Evolutionary conservation across 306 rosid genomes (phyloP), one percentile per base, ranked within the genome.

Genomic region (Canavalia ensiformis): DNA sequence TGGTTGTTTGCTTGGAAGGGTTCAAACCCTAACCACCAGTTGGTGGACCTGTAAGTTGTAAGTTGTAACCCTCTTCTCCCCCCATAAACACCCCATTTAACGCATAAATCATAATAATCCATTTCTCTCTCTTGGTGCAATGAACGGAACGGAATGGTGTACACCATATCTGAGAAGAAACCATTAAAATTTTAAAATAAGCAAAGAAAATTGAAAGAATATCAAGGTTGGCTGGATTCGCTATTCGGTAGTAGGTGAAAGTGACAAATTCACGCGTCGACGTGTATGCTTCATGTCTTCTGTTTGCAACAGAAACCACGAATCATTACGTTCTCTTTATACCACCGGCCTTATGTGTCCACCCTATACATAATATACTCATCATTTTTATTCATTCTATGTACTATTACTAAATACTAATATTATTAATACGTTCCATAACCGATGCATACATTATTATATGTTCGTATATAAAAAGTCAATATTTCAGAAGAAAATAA

Each of bases 11-110:
- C 92, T 91, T 91, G 83, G 86, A 83, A 83, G 85, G 87, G 89
- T 84, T 90, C 84, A 82, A 85, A 85, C 72, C 88, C 83, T 85
- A 91, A 91, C 98, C 80, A 92, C 97, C 92, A 91, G 94, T 91
- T 83, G 97, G 96, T 92, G 82, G 90, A 92, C 89, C 93, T 86
- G 82, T 85, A 88, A 83, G 87, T 74, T 86, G 82, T 85, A 88
- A 83, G 87, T 74, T 72, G 83, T 80, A 74, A 84, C 68, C 81
- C 73, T 86, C 83, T 84, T 86, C 83, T 84, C 81, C 56, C 73
- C n/a, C 41, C 72, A 80, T 89, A 86, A 92, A 70, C 90, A 18
- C 86, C 79, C 71, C 86, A 76, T 88, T 91, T 85, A 86, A 89
- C 72, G 84, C 89, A 86, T 89, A 65, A 74, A 81, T 68, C 58